These are phyloP conservation scores for Rutidosis leptorrhynchoides DNA, from an alignment of 129 eudicot genomes.

Conservation along the genomic window DNA sequence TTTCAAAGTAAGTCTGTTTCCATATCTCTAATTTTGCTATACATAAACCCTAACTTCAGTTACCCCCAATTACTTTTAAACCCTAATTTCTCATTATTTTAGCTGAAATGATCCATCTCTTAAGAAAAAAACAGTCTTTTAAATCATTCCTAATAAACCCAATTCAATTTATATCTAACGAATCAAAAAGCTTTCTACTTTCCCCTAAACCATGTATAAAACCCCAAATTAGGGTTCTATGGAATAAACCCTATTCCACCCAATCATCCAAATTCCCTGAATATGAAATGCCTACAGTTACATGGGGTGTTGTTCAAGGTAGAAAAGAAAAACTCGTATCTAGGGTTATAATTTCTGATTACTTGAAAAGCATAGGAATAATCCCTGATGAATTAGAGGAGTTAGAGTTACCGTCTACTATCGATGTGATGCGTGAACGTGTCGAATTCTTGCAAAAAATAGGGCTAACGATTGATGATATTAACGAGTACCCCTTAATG, in stretches of 20 bases:
- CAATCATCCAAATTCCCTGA: slow-evolving; percentile 59
- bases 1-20: not conserved
- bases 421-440: slow-evolving; percentile 72
- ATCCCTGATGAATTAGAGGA: slow-evolving; percentile 62
- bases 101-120: slow-evolving; percentile 35
- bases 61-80: not conserved
- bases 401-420: slow-evolving; percentile 60
- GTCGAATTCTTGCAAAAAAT: slow-evolving; percentile 71
- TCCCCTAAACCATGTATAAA: slow-evolving; percentile 31
- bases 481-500: slow-evolving; percentile 68
- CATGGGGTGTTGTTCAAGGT: slow-evolving; percentile 84
- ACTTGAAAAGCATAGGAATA: slow-evolving; percentile 53
- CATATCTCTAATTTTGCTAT: not conserved
- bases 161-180: slow-evolving; percentile 15
- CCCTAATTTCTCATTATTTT: not conserved
- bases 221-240: slow-evolving; percentile 34
- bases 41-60: slow-evolving; percentile 9
- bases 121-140: slow-evolving; percentile 33
- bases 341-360: slow-evolving; percentile 58
- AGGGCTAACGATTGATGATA: slow-evolving; percentile 60
- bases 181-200: not conserved
- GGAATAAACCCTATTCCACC: slow-evolving; percentile 39
- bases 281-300: slow-evolving; percentile 77
- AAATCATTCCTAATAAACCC: slow-evolving; percentile 25
- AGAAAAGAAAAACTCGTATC: slow-evolving; percentile 66